Evolutionary conservation across 2,329 filamentous ascomycete genomes (phyloP).

Genomic region (Periconia digitata): DNA sequence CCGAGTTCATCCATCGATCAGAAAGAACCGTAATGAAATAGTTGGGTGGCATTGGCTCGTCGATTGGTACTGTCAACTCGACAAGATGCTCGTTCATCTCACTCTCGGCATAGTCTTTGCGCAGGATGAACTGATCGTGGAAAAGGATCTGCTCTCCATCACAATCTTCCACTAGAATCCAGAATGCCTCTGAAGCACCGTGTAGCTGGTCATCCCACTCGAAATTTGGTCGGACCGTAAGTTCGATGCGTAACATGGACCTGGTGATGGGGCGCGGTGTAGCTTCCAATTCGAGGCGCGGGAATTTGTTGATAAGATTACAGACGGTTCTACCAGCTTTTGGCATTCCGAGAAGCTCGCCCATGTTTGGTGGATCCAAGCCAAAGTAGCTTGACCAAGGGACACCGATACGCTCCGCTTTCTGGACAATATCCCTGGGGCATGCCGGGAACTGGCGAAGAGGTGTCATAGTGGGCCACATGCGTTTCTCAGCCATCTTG

Average conservation of each 20-base stretch:
- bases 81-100: conserved; percentile 93
- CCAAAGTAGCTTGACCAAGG: conserved; percentile 94
- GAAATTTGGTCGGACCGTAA: conserved; percentile 92
- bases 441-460: conserved; percentile 82
- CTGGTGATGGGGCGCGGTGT: conserved; percentile 93
- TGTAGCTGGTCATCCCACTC: conserved; percentile 92
- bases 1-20: conserved; percentile 97
- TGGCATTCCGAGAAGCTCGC: conserved; percentile 86
- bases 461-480: conserved; percentile 99
- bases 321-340: conserved; percentile 86
- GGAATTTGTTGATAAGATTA: conserved; percentile 86
- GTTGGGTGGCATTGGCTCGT: conserved; percentile 96
- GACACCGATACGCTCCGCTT: conserved; percentile 92
- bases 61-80: conserved; percentile 94
- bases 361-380: conserved; percentile 93
- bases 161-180: conserved; percentile 96
- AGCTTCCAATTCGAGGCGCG: conserved; percentile 86
- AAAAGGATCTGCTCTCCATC: conserved; percentile 95
- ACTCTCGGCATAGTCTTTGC: conserved; percentile 80
- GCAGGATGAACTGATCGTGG: conserved; percentile 90
- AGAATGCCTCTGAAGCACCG: conserved; percentile 87
- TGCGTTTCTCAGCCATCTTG: conserved; percentile 98
- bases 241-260: conserved; percentile 85
- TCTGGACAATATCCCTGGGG: conserved; percentile 81
- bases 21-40: conserved; percentile 97